Conservation (phyloP, 2,329 filamentous ascomycete genomes). For the Penicillium sclerotiorum region DNA sequence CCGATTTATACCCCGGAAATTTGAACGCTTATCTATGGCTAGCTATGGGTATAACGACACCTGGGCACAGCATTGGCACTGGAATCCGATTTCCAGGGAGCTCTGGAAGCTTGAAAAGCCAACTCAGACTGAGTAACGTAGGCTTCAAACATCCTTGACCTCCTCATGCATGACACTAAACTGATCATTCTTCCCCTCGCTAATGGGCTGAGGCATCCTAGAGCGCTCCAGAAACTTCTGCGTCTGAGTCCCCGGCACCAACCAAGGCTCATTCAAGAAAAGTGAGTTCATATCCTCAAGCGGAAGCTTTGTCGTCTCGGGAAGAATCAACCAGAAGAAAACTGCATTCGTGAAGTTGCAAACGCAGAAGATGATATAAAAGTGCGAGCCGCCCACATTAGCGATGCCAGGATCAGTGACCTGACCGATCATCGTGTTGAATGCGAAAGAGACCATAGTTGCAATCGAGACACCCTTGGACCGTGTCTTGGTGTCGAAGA, state of each 20-base stretch:
- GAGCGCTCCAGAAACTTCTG: slow-evolving; percentile 44
- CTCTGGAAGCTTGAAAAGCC: too few species aligned
- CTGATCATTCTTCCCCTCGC: background rate
- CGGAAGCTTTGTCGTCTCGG: slow-evolving; percentile 63
- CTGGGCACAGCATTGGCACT: too few species aligned
- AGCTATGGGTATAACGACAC: too few species aligned
- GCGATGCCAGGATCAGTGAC: slow-evolving; percentile 63
- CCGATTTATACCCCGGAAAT: too few species aligned
- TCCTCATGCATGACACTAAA: slow-evolving; percentile 2
- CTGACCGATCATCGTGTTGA: slow-evolving; percentile 74
- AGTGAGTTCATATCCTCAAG: slow-evolving; percentile 69
- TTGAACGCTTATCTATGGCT: too few species aligned
- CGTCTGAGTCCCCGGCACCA: slow-evolving; percentile 61
- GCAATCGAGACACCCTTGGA: slow-evolving; percentile 73
- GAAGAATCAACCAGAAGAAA: slow-evolving; percentile 68
- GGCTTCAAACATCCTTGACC: background rate
- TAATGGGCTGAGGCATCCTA: background rate
- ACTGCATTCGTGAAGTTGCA: slow-evolving; percentile 69
- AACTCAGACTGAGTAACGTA: too few species aligned
- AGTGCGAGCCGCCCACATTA: slow-evolving; percentile 53
- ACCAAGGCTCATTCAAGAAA: slow-evolving; percentile 63
- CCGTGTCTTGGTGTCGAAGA: slow-evolving; percentile 75
- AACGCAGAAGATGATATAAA: slow-evolving; percentile 64
- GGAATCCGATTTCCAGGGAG: too few species aligned
- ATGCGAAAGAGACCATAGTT: slow-evolving; percentile 72